Conservation (phyloP, 1,284 basidiomycete genomes). For the Pascua sp. region DNA sequence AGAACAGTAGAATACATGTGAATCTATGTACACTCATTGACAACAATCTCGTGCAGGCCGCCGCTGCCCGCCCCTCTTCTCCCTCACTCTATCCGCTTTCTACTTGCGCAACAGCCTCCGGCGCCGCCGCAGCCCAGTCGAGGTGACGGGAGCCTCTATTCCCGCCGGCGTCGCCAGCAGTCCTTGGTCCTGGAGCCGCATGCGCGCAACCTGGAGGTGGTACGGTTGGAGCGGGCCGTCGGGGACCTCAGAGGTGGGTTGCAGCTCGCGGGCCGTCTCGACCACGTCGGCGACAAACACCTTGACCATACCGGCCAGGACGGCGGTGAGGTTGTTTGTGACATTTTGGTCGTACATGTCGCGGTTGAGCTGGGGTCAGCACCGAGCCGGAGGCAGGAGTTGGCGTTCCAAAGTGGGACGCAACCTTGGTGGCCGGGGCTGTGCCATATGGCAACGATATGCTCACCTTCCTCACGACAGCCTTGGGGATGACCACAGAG, state of each 20-base stretch:
- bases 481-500: conserved; percentile 30
- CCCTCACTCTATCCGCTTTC: too few relatives aligned
- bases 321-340: conserved; percentile 25
- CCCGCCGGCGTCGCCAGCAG: conserved; percentile 15
- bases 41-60: too few relatives aligned
- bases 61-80: too few relatives aligned
- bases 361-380: conserved; percentile 30
- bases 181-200: conserved; percentile 31
- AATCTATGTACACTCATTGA: too few relatives aligned
- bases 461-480: conserved; percentile 36
- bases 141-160: conserved; percentile 3
- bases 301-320: conserved; percentile 44
- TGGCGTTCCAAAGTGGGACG: too few relatives aligned
- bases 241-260: conserved; percentile 31
- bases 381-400: not conserved
- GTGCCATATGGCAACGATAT: not conserved
- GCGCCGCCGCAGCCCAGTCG: conserved; percentile 22
- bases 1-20: too few relatives aligned
- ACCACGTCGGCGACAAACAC: conserved; percentile 44
- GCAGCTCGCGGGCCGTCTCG: conserved; percentile 36
- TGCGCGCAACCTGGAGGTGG: conserved; percentile 39
- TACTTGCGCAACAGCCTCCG: conserved; percentile 28
- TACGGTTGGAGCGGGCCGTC: conserved; percentile 38
- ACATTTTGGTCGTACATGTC: conserved; percentile 42
- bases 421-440: too few relatives aligned